phyloP scores from a whole-genome alignment of 148 eudicot genomes.

The Chenopodium berlandieri region DNA sequence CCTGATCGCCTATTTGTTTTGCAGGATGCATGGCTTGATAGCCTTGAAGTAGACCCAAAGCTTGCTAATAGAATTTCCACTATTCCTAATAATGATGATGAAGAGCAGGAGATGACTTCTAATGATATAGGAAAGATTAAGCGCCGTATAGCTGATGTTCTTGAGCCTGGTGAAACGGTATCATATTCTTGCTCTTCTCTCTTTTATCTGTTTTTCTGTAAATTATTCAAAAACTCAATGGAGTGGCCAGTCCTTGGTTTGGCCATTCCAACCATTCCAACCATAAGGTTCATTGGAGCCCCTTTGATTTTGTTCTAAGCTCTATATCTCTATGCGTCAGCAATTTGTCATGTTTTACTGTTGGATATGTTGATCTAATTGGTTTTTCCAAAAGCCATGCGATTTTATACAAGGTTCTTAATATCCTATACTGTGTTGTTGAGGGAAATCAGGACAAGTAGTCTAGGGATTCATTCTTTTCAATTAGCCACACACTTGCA shows the following conservation, averaged over 20 bases:
- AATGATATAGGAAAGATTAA: conserved; percentile 72
- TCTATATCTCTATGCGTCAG: not conserved
- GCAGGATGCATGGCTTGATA: conserved; percentile 99
- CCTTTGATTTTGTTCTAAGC: not conserved
- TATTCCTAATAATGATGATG: conserved; percentile 39
- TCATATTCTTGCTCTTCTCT: not conserved
- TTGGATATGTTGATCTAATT: not conserved
- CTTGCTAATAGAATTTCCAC: conserved; percentile 43
- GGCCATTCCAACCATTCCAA: not conserved
- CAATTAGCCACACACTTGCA: no score
- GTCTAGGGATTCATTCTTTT: not conserved
- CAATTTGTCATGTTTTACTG: not conserved
- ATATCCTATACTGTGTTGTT: not conserved
- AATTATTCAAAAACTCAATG: not conserved
- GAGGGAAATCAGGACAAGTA: not conserved
- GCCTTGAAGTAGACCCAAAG: conserved; percentile 56
- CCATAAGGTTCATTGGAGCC: not conserved
- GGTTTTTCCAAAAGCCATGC: not conserved
- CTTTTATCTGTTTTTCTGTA: not conserved
- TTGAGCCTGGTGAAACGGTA: conserved; percentile 94
- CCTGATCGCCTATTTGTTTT: not conserved
- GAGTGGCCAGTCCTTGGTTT: not conserved
- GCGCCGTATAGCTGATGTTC: conserved; percentile 86
- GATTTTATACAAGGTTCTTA: not conserved
- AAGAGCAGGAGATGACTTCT: conserved; percentile 48